A percentile compares a stretch with the other conserved stretches of the same genome.
phyloP scores from a whole-genome alignment of 1,139 yeast genomes.

The Scheffersomyces illinoinensis region DNA sequence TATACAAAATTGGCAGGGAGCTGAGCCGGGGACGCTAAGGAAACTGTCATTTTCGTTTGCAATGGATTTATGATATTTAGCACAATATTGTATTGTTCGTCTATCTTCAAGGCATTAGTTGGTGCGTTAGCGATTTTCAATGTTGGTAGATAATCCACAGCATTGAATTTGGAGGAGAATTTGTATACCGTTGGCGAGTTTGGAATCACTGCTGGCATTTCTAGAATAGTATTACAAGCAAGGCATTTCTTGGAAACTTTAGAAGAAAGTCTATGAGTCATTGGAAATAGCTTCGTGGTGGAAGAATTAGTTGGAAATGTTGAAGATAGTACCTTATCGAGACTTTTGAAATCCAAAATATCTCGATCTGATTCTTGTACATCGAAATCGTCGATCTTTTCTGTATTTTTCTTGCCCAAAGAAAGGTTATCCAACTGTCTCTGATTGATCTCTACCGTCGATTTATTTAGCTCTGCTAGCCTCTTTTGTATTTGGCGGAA shows the following conservation, averaged over 20 bases:
- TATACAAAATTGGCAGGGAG: conserved; percentile 13
- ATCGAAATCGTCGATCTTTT: not conserved
- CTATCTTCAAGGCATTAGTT: conserved; percentile 9
- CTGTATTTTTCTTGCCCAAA: conserved; percentile 5
- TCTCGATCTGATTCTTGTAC: not conserved
- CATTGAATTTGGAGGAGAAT: conserved; percentile 30
- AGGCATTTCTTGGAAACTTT: conserved; percentile 28
- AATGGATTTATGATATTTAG: conserved; percentile 35
- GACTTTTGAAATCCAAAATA: not conserved
- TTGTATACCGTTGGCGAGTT: conserved; percentile 31
- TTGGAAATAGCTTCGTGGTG: conserved; percentile 17
- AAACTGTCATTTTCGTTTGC: conserved; percentile 12
- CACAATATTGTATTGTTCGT: conserved; percentile 18
- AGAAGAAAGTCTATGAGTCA: conserved; percentile 24
- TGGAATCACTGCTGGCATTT: conserved; percentile 24
- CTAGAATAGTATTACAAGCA: conserved; percentile 28
- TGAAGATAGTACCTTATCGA: not conserved
- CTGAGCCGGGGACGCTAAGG: conserved; percentile 17
- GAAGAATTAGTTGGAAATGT: not conserved
- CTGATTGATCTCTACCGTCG: conserved; percentile 1
- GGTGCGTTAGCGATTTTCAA: conserved; percentile 14
- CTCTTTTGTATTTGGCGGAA: not conserved
- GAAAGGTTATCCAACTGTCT: conserved; percentile 4
- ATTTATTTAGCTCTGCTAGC: not conserved
- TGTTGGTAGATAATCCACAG: conserved; percentile 36